Evolutionary conservation across 139 green algal species (phyloP).

Genomic region (Raphidocelis subcapitata): DNA sequence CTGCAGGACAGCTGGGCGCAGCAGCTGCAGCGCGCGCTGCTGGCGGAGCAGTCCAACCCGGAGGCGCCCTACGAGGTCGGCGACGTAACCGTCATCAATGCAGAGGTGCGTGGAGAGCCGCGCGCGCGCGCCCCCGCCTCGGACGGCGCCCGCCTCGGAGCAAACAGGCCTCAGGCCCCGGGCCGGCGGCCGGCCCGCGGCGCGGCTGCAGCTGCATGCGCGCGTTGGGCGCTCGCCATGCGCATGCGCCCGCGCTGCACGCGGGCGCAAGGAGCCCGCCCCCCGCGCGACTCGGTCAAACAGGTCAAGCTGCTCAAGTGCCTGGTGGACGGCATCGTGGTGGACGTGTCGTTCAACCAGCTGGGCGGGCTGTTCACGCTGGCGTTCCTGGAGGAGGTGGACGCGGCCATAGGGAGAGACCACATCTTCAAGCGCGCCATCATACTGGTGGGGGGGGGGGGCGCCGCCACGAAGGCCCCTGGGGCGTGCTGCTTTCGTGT

Average conservation of each 20-base stretch:
- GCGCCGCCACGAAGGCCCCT: background rate
- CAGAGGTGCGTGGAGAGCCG: conserved; percentile 87
- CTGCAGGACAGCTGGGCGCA: conserved; percentile 68
- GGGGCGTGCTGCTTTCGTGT: background rate
- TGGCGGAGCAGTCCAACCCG: conserved; percentile 64
- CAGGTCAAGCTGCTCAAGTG: conserved; percentile 95
- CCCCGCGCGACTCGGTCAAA: no score
- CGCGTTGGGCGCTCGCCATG: background rate
- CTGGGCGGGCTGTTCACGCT: conserved; percentile 90
- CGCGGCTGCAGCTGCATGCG: background rate
- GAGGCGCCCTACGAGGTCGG: conserved; percentile 63
- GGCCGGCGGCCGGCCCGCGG: background rate
- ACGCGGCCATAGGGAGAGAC: conserved; percentile 66
- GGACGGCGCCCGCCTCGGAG: no score
- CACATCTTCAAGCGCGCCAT: conserved; percentile 96
- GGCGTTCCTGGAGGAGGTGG: conserved; percentile 88
- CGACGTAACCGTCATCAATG: conserved; percentile 86
- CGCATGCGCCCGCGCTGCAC: no score
- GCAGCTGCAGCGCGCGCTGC: conserved; percentile 58
- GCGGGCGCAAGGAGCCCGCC: no score
- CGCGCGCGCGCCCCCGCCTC: no score
- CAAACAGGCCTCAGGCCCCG: no score
- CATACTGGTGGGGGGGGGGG: conserved; percentile 70
- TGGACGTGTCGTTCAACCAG: conserved; percentile 97
- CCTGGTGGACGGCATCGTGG: conserved; percentile 92